Percentiles rank a stretch among this genome's conserved stretches.
Evolutionary conservation across 2,329 filamentous ascomycete genomes (phyloP).

Genomic region (Periconia sp.): DNA sequence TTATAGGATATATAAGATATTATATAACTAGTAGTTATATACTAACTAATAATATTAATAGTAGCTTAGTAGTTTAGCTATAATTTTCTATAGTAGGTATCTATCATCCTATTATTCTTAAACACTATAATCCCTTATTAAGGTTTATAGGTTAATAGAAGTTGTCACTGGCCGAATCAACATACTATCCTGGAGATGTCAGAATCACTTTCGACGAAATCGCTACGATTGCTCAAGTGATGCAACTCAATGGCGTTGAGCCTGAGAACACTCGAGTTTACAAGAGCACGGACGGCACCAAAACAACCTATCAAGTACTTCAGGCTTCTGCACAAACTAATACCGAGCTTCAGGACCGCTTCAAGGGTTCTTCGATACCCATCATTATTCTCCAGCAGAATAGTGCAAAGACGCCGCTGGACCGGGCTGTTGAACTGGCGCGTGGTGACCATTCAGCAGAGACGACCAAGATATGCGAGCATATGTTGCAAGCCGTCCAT

Average conservation of each 20-base stretch:
- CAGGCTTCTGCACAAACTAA: slow-evolving; percentile 62
- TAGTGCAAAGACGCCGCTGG: slow-evolving; percentile 63
- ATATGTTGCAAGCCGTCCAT: slow-evolving; percentile 60
- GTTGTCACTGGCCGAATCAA: no score
- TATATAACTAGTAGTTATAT: no score
- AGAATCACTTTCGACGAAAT: slow-evolving; percentile 16
- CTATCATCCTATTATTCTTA: no score
- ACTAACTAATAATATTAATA: no score
- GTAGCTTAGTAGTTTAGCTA: no score
- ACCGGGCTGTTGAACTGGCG: slow-evolving; percentile 65
- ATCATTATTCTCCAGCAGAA: no score
- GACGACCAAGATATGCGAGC: slow-evolving; percentile 68
- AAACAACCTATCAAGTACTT: slow-evolving; percentile 11
- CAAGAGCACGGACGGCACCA: slow-evolving; percentile 1
- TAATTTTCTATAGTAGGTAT: no score
- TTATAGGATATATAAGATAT: no score
- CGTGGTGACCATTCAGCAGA: slow-evolving; percentile 78
- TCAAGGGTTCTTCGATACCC: no score
- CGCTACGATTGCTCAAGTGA: slow-evolving; percentile 1
- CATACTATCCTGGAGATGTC: slow-evolving; percentile 15
- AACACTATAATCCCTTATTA: no score
- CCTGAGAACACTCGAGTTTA: slow-evolving; percentile 23
- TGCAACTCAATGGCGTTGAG: slow-evolving; percentile 12
- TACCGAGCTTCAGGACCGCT: no score
- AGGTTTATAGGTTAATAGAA: no score